phyloP scores from a whole-genome alignment of 129 eudicot species.

The Lonicera japonica region DNA sequence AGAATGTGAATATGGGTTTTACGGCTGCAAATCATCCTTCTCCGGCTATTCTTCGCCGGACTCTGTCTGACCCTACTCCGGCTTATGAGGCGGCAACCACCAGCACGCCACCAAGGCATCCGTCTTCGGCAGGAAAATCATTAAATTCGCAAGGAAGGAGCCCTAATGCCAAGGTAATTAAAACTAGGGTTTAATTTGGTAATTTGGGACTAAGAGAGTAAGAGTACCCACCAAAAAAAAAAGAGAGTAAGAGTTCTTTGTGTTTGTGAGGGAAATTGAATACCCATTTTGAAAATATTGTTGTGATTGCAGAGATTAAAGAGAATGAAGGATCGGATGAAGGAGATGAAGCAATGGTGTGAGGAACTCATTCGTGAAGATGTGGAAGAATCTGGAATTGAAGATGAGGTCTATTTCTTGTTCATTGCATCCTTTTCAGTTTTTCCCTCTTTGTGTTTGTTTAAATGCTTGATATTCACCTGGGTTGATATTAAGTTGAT shows the following conservation, averaged over 20 bases:
- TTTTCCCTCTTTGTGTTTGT: neutral
- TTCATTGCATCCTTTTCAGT: neutral
- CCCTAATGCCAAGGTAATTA: neutral
- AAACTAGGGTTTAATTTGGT: neutral
- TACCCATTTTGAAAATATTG: neutral
- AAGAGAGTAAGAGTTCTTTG: too few relatives aligned
- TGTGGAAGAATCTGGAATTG: slow-evolving; percentile 1
- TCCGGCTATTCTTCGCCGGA: neutral
- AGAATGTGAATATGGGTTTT: too few relatives aligned
- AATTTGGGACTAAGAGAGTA: neutral
- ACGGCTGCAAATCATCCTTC: too few relatives aligned
- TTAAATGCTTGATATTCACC: neutral
- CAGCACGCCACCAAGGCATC: neutral
- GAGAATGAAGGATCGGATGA: slow-evolving; percentile 28
- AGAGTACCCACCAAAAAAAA: too few relatives aligned
- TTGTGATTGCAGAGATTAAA: slow-evolving; percentile 24
- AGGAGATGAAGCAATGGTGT: slow-evolving; percentile 37
- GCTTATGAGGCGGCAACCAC: neutral
- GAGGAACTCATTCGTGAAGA: slow-evolving; percentile 21
- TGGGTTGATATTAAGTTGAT: neutral
- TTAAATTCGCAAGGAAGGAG: neutral
- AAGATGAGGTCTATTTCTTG: slow-evolving; percentile 21
- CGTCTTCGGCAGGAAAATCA: neutral
- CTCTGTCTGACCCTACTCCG: neutral
- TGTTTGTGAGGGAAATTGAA: too few relatives aligned